Conservation (phyloP, 768 basidiomycete genomes). For the Boletus barrowsii region DNA sequence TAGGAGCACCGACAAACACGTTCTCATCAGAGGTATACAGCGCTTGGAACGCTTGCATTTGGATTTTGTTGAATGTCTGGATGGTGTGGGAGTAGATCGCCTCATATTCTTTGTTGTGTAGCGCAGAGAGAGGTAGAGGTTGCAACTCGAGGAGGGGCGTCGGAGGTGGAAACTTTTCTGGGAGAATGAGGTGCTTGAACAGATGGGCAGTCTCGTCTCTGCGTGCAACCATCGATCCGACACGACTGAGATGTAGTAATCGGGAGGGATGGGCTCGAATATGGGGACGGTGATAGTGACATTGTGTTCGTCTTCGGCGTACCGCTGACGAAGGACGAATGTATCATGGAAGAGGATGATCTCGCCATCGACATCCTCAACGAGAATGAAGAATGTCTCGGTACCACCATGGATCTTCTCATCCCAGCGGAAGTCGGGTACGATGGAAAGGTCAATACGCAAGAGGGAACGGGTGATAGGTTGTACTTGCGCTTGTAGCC, state of each 20-base stretch:
- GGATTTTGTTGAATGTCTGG: constrained; percentile 59
- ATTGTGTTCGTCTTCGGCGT: constrained; percentile 91
- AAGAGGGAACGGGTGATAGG: constrained; percentile 93
- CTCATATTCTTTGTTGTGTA: constrained; percentile 94
- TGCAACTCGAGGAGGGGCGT: constrained; percentile 94
- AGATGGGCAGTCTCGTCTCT: too few species aligned
- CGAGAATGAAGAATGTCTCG: constrained; percentile 50
- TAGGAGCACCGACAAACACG: constrained; percentile 82
- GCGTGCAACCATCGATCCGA: constrained; percentile 77
- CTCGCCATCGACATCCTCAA: constrained; percentile 98
- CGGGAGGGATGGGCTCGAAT: constrained; percentile 96
- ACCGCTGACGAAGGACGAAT: constrained; percentile 37
- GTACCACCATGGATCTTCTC: constrained; percentile 81
- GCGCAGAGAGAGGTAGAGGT: constrained; percentile 80
- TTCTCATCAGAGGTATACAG: constrained; percentile 96
- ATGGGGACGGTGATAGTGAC: constrained; percentile 94
- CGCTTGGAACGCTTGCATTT: constrained; percentile 79
- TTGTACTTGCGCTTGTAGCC: constrained; percentile 46
- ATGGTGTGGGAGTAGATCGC: constrained; percentile 78
- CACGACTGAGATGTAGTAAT: constrained; percentile 94
- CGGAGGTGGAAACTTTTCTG: constrained; percentile 92
- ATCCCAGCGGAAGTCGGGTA: constrained; percentile 97
- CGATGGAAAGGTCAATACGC: constrained; percentile 88
- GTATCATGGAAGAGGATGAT: constrained; percentile 90
- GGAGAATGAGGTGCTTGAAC: constrained; percentile 89